Conservation (phyloP, 345 rosid genomes). For the Litchi chinensis region DNA sequence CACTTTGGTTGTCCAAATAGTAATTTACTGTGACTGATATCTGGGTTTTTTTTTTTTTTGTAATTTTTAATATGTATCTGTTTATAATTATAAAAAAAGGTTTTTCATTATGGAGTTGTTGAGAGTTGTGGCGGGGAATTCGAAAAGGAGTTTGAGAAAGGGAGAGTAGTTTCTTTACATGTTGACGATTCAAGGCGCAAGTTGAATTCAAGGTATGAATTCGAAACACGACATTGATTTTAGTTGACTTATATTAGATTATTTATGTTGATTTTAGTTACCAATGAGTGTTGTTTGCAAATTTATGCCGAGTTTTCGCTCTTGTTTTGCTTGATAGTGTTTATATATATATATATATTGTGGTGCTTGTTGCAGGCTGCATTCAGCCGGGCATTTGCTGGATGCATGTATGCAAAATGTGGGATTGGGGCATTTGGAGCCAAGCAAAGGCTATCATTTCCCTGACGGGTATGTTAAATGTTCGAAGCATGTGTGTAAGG, state of each 20-base stretch:
- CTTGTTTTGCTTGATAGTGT: not conserved
- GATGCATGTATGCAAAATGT: constrained; percentile 61
- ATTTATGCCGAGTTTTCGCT: not conserved
- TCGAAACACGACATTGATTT: too few species aligned
- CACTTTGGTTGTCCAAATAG: not conserved
- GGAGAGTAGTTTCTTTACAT: constrained; percentile 46
- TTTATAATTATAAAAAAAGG: constrained; percentile 35
- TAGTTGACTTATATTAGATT: not conserved
- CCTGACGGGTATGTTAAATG: constrained; percentile 65
- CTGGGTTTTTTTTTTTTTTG: not conserved
- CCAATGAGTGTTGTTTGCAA: not conserved
- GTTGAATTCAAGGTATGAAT: constrained; percentile 70
- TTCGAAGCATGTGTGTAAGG: not conserved
- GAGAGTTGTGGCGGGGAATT: constrained; percentile 41
- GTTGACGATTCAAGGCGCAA: constrained; percentile 73
- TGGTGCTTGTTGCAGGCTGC: constrained; percentile 50
- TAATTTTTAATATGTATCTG: not conserved
- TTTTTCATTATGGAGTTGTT: constrained; percentile 67
- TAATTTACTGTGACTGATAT: not conserved
- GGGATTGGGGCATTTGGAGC: constrained; percentile 70
- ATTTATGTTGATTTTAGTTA: not conserved
- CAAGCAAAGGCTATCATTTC: constrained; percentile 87
- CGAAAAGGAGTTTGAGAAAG: constrained; percentile 42
- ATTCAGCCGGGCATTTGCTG: constrained; percentile 89
- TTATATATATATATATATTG: not conserved